These are phyloP conservation scores for Helianthus tuberosus DNA, from an alignment of 129 eudicot species.

Conservation along the genomic window DNA sequence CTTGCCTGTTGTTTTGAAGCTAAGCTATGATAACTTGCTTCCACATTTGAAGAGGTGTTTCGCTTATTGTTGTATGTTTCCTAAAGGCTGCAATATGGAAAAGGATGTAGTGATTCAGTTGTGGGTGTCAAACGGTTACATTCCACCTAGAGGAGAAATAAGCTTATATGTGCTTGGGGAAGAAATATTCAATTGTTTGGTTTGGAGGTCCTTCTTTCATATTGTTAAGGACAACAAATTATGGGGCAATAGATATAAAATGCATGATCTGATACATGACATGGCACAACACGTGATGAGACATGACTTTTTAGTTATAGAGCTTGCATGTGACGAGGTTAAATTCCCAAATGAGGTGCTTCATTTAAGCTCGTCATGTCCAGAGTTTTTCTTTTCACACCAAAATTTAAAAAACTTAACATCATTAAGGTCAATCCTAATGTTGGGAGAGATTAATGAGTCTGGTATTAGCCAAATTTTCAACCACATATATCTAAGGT, in stretches of 20 bases:
- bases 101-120: too few species aligned
- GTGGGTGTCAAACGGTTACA: too few species aligned
- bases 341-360: neutral
- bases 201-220: conserved; percentile 37
- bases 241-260: too few species aligned
- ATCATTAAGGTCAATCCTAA: neutral
- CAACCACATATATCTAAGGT: too few species aligned
- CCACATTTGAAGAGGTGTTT: too few species aligned
- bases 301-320: neutral
- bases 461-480: too few species aligned
- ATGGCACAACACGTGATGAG: neutral
- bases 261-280: conserved; percentile 14
- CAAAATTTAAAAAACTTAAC: neutral
- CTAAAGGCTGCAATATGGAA: too few species aligned
- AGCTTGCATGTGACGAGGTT: neutral
- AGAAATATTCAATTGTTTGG: neutral
- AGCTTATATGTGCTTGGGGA: neutral
- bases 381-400: neutral
- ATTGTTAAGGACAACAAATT: neutral
- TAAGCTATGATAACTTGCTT: too few species aligned
- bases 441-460: neutral
- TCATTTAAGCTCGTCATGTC: conserved; percentile 18
- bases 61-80: too few species aligned
- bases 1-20: too few species aligned
- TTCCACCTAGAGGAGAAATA: too few species aligned